These are phyloP conservation scores for Exophiala sp. DNA, from an alignment of 2,329 filamentous ascomycete species.

Conservation along the genomic window DNA sequence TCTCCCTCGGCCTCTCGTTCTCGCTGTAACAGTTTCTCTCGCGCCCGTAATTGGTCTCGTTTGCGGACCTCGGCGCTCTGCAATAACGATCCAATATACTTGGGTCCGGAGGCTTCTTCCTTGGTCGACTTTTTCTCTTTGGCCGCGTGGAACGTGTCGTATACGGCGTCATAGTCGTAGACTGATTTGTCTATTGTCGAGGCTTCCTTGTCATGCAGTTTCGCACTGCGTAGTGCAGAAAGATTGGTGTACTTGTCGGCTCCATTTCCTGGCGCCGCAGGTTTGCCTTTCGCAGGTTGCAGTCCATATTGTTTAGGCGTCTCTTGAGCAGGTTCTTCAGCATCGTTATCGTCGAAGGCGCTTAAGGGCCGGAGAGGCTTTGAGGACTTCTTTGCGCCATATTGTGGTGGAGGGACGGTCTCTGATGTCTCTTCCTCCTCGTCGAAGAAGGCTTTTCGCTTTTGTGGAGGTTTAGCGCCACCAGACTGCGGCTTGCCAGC, in stretches of 20 bases:
- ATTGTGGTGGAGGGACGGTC: conserved; percentile 17
- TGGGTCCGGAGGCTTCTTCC: conserved; percentile 40
- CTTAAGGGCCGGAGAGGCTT: conserved; percentile 18
- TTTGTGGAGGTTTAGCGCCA: conserved; percentile 36
- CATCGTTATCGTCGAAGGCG: conserved; percentile 19
- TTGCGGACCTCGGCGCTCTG: conserved; percentile 60
- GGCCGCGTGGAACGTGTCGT: conserved; percentile 44
- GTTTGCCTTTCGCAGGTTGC: conserved; percentile 25
- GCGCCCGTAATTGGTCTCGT: conserved; percentile 59
- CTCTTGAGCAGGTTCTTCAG: conserved; percentile 32
- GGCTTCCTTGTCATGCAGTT: conserved; percentile 43
- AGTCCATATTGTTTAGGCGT: conserved; percentile 29
- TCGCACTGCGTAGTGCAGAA: conserved; percentile 45
- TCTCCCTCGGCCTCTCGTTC: conserved; percentile 65
- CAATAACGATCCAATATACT: conserved; percentile 60
- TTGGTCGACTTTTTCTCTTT: conserved; percentile 29
- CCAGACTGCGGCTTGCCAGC: conserved; percentile 31
- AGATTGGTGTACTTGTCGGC: conserved; percentile 42
- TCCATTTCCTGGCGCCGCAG: conserved; percentile 4
- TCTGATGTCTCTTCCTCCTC: conserved; percentile 37
- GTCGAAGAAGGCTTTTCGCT: conserved; percentile 49
- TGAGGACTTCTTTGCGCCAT: conserved; percentile 30
- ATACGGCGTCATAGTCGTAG: conserved; percentile 50
- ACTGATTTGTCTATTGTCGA: conserved; percentile 45
- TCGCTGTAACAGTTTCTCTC: conserved; percentile 57